Evolutionary conservation across 2,329 filamentous ascomycete species (phyloP), one percentile per base, ranked within the genome.

Genomic region (Colletotrichum paranaense): DNA sequence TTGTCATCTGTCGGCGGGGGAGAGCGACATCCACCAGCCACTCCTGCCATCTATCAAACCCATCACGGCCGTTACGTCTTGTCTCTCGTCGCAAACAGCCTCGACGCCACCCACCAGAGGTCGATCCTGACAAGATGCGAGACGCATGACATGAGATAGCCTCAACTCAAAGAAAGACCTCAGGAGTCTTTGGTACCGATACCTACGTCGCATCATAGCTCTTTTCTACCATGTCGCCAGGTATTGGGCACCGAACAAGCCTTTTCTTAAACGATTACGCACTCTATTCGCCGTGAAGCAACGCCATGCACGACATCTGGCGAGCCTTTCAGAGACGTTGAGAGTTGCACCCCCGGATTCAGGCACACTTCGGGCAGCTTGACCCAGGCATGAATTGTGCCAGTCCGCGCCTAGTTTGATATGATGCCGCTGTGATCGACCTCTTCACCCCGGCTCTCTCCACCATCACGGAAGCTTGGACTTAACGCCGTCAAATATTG

Each of bases 401-500:
- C 69, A 56, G 38, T 55, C 53, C 53, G 30, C 38, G 19, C 69
- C 52, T 32, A 58, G 4, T 35, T 64, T 38, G 32, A 59, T 30
- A 60, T 46, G 30, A 42, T 64, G 67, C 64, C 46, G 69, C 49
- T 56, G 35, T 69, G 59, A 60, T 73, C 59, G 38, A 14, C 64
- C 57, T 38, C 46, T 16, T 30, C 19, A 68, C 52, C 68, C 69
- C 11, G 52, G 69, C 42, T 26, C 65, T 38, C 38, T 49, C 32
- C 32, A 35, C 32, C 32, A 35, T 26, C 42, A 19, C 55, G 9
- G 56, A 59, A 70, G 70, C 70, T 73, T 73, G 59, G 70, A 73
- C 66, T 62, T 65, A 72, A 72, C 69, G 69, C n/a, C 65, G n/a
- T 58, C 26, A 30, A 24, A 38, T 72, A 63, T 68, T 72, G 65